Evolutionary conservation across 257 asterid species (phyloP).

Genomic region (Jasminum sambac): DNA sequence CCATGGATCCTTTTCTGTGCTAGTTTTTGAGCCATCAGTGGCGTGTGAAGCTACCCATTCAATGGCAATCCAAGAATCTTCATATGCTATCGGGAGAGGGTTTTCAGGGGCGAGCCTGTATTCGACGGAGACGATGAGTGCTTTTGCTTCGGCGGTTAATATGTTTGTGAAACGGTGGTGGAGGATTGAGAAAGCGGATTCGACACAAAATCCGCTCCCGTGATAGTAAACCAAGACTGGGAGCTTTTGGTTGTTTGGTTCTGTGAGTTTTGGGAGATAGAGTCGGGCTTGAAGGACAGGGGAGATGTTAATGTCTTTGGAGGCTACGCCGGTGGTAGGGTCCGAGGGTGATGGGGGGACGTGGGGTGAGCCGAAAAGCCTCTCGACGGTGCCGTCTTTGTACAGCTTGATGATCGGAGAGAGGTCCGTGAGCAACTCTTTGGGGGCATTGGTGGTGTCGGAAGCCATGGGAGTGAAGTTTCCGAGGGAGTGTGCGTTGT

Average conservation of each 20-base stretch:
- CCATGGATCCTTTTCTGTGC: constrained; percentile 30
- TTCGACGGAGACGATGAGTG: constrained; percentile 32
- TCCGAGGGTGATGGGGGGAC: constrained; percentile 36
- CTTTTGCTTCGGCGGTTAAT: constrained; percentile 25
- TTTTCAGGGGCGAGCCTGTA: constrained; percentile 57
- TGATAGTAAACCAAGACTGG: constrained; percentile 41
- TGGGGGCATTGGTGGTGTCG: constrained; percentile 4
- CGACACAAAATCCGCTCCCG: constrained; percentile 43
- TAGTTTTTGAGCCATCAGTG: neutral
- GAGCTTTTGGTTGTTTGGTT: constrained; percentile 18
- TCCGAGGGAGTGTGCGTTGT: neutral
- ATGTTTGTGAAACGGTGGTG: constrained; percentile 20
- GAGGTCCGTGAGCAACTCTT: constrained; percentile 25
- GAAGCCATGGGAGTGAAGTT: neutral
- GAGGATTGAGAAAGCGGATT: constrained; percentile 28
- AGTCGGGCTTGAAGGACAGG: constrained; percentile 36
- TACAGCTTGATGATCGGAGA: constrained; percentile 24
- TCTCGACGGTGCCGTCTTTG: constrained; percentile 26
- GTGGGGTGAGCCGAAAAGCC: constrained; percentile 13
- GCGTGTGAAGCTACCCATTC: constrained; percentile 34
- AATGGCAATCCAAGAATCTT: constrained; percentile 47
- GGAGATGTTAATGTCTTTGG: constrained; percentile 37
- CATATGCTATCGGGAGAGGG: constrained; percentile 41
- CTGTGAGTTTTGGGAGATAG: constrained; percentile 34
- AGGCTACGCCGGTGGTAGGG: constrained; percentile 35